A percentile compares a stretch with the other conserved stretches of the same genome.
These are phyloP conservation scores for Globisporangium ultimum DNA, from an alignment of 352 stramenopile genomes.

Conservation along the genomic window DNA sequence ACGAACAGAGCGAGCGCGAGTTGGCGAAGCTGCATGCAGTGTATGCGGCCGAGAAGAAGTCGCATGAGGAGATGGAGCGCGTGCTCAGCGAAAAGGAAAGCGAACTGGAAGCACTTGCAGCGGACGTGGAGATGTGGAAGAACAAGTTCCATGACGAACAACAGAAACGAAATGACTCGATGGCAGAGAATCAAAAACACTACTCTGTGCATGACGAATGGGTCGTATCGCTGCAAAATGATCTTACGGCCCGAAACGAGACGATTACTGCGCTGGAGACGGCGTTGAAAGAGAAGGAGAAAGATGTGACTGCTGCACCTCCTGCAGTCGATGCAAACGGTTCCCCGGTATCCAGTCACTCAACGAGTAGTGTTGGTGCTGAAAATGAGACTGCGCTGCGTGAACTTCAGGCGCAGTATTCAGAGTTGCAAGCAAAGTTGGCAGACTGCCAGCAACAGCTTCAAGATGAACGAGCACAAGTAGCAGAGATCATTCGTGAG, in stretches of 20 bases:
- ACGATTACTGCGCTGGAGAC: constrained; percentile 2
- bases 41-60: constrained; percentile 30
- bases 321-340: background rate
- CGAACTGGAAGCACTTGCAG: constrained; percentile 34
- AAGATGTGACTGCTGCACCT: background rate
- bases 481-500: background rate
- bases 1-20: constrained; percentile 31
- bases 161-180: constrained; percentile 10
- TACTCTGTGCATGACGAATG: constrained; percentile 6
- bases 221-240: constrained; percentile 10
- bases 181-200: constrained; percentile 15
- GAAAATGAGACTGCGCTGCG: background rate
- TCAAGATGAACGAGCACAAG: constrained; percentile 4
- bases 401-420: background rate
- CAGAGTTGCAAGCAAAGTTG: constrained; percentile 2
- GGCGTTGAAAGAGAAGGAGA: background rate
- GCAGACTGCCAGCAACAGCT: constrained; percentile 1
- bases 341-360: background rate
- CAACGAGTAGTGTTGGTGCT: background rate
- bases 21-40: constrained; percentile 27
- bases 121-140: constrained; percentile 20
- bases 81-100: constrained; percentile 38
- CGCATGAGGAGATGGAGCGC: constrained; percentile 43
- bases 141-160: constrained; percentile 33
- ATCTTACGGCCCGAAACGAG: constrained; percentile 9